A percentile compares a stretch with the other conserved stretches of the same genome.
These are phyloP conservation scores for Populus pruinosa DNA, from an alignment of 345 rosid species.

Conservation along the genomic window DNA sequence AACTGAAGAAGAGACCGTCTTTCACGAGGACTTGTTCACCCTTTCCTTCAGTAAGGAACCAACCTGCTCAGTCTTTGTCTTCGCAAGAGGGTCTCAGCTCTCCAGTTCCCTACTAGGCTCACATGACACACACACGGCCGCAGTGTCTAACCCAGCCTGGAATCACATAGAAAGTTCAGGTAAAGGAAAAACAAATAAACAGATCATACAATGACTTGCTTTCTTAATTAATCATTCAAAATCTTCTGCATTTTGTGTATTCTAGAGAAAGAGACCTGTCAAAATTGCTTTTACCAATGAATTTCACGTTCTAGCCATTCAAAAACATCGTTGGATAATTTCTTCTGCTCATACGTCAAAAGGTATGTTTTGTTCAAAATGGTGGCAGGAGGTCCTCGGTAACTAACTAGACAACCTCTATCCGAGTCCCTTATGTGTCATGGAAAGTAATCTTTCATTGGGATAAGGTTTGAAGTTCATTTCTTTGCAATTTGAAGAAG, in stretches of 20 bases:
- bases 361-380: background rate
- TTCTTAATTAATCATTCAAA: too few relatives aligned
- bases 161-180: background rate
- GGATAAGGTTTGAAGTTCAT: background rate
- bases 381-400: background rate
- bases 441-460: background rate
- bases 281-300: background rate
- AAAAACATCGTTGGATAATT: background rate
- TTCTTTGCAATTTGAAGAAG: background rate
- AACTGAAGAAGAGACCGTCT: slow-evolving; percentile 71
- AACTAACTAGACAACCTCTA: background rate
- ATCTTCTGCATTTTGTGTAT: too few relatives aligned
- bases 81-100: slow-evolving; percentile 48
- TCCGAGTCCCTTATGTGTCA: background rate
- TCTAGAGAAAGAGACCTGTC: too few relatives aligned
- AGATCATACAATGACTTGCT: background rate
- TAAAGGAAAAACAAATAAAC: background rate
- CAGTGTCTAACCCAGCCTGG: background rate
- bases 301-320: background rate
- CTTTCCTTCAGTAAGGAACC: slow-evolving; percentile 52
- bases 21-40: slow-evolving; percentile 50
- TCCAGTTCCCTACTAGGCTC: slow-evolving; percentile 34
- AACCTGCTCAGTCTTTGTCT: slow-evolving; percentile 60
- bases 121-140: too few relatives aligned
- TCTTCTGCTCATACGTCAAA: background rate